Evolutionary conservation across 768 basidiomycete species (phyloP), one percentile per base, ranked within the genome.

Genomic region (Gelatoporia subvermispora): DNA sequence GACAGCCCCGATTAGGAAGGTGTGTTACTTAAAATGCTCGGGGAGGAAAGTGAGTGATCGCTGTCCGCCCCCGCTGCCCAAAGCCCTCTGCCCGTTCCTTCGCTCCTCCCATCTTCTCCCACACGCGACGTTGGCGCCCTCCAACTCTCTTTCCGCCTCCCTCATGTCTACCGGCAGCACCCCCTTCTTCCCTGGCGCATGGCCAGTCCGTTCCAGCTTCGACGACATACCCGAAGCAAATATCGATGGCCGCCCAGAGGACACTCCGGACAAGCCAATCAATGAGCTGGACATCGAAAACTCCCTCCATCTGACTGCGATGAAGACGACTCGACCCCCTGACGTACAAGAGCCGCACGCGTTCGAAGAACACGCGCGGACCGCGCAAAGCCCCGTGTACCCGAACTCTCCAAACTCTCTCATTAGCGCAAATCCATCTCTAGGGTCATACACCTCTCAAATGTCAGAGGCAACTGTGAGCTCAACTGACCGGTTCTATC

Each of bases 101-200:
- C 38, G 11, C 23, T 35, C 35, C 42, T 47, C 37, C 28, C 47
- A 38, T 31, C 17, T 25, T 22, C 35, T 17, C 44, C 17, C 34
- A 40, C 7, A 42, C 36, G 17, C 31, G 24, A 37, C 35, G 15
- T 36, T 43, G 40, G 11, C 41, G 9, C 46, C 41, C 21, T 40
- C 47, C 55, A 49, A 41, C 35, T 48, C n/a, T 45, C 41, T 13
- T 54, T 49, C 47, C 66, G 60, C 28, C 28, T 31, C 28, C 28
- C 5, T 13, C 42, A 61, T 54, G 40, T 49, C 55, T 10, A 46
- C 66, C 53, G n/a, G n/a, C n/a, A 31, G 28, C 28, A 54, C 67
- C 57, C 47, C 72, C 51, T 49, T 68, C 63, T 47, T 75, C 24
- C 76, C 76, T 28, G 75, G 74, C 38, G 75, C 74, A 3, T 76